Percentiles rank a stretch among this genome's conserved stretches.
Evolutionary conservation across 768 basidiomycete species (phyloP).

Genomic region (Arthromyces matolae): DNA sequence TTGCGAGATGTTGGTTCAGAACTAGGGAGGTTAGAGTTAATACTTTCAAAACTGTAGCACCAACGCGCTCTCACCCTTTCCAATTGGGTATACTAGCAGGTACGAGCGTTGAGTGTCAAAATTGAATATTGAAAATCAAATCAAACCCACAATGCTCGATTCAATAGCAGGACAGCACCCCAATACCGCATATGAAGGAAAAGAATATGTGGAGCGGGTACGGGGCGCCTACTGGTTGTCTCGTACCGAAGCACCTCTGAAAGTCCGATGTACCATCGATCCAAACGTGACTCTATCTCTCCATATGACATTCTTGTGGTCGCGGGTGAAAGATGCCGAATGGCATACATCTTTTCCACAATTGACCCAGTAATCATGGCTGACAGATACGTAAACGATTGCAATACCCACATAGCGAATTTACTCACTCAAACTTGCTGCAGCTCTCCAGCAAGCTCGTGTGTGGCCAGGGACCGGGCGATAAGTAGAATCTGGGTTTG

Average conservation of each 20-base stretch:
- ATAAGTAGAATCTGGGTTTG: slow-evolving; percentile 38
- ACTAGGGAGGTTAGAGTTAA: slow-evolving; percentile 24
- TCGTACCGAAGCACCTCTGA: slow-evolving; percentile 64
- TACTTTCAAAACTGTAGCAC: not conserved
- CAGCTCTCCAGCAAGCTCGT: slow-evolving; percentile 54
- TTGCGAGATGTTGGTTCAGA: slow-evolving; percentile 42
- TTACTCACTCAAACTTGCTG: slow-evolving; percentile 54
- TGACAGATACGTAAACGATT: slow-evolving; percentile 29
- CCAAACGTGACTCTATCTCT: slow-evolving; percentile 60
- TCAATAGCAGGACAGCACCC: slow-evolving; percentile 67
- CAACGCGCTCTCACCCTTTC: slow-evolving; percentile 53
- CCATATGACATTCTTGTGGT: slow-evolving; percentile 48
- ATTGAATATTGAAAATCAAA: too few relatives aligned
- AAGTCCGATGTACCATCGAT: slow-evolving; percentile 71
- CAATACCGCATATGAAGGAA: slow-evolving; percentile 74
- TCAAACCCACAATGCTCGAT: slow-evolving; percentile 72
- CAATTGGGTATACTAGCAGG: slow-evolving; percentile 63
- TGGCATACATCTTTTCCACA: slow-evolving; percentile 66
- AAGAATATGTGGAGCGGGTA: slow-evolving; percentile 63
- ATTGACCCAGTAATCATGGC: slow-evolving; percentile 67
- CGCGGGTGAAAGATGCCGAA: slow-evolving; percentile 44
- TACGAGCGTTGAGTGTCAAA: slow-evolving; percentile 1
- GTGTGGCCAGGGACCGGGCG: slow-evolving; percentile 43
- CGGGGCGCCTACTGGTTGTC: slow-evolving; percentile 44
- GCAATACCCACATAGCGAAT: too few relatives aligned